phyloP scores from a whole-genome alignment of 202 grass and related monocot genomes.

The Setaria viridis region DNA sequence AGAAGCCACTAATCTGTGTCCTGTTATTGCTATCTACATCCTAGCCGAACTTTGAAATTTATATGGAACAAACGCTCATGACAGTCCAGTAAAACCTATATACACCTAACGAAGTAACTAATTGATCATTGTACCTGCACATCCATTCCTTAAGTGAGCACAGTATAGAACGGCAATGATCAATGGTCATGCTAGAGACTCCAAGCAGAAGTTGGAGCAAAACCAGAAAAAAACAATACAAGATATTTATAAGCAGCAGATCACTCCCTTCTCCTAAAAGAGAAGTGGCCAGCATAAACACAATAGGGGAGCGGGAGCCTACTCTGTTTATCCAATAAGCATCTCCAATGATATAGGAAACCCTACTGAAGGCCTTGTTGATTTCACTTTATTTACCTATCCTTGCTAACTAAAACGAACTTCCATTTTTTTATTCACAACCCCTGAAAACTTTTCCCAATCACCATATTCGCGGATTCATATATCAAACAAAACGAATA shows the following conservation, averaged over 20 bases:
- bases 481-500: background rate
- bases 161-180: background rate
- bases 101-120: background rate
- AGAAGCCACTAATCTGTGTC: background rate
- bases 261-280: background rate
- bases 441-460: background rate
- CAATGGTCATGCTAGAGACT: background rate
- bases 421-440: background rate
- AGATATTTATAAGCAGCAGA: background rate
- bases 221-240: background rate
- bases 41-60: background rate
- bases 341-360: background rate
- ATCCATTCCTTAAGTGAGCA: background rate
- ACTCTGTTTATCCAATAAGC: background rate
- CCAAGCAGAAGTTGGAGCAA: background rate
- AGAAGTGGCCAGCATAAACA: background rate
- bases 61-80: background rate
- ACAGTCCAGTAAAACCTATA: background rate
- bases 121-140: background rate
- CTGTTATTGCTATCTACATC: background rate
- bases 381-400: background rate
- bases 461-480: background rate
- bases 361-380: background rate
- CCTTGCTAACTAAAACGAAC: background rate
- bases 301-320: background rate